Base-by-base conservation (phyloP, 768 basidiomycete species). In the Pleurotus giganteus region DNA sequence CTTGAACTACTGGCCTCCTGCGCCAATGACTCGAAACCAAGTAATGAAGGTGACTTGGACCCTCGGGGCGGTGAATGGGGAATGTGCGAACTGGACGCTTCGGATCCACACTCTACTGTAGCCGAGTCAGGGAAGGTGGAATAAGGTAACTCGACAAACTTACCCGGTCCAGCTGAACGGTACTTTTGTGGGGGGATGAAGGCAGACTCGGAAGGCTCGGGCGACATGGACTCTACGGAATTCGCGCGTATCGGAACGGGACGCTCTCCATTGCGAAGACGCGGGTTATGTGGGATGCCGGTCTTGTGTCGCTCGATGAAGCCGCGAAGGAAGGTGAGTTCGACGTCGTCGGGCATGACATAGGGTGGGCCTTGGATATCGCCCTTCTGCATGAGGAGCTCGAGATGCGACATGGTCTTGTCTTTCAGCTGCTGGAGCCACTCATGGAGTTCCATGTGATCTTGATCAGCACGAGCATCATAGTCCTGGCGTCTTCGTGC, bases 401-500 rank as follows among this genome's bases (percentile, higher is more conserved):
- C 89, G 42, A 91, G 77, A 70, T 91, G 88, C 44, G 88, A 88
- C 89, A 91, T 91, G 49, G 87, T 89, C 69, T 90, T 91, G 70
- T 91, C 89, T 68, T 91, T 91, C 61, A 91, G 75, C 67, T 91
- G 89, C 62, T 91, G 89, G 1, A 91, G 72, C 89, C 89, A 91
- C 65, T 91, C 89, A 62, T 91, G 89, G 19, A 91, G 72, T 65
- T 91, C 89, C 89, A 91, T 91, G 63, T 91, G 89, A 65, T 91
- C 89, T 66, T 90, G 89, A 74, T 91, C 89, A 1, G 89, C 89
- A 46, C 86, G 83, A 47, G 87, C 83, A 65, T 91, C 88, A 70
- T 88, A 91, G 71, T 91, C 89, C 70, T 91, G 89, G 58, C 89
- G 83, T 70, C 89, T 74, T 55, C 85, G 74, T n/a, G 84, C 79